Evolutionary conservation across 352 stramenopile genomes (phyloP).

Genomic region (Phytophthora litchii): DNA sequence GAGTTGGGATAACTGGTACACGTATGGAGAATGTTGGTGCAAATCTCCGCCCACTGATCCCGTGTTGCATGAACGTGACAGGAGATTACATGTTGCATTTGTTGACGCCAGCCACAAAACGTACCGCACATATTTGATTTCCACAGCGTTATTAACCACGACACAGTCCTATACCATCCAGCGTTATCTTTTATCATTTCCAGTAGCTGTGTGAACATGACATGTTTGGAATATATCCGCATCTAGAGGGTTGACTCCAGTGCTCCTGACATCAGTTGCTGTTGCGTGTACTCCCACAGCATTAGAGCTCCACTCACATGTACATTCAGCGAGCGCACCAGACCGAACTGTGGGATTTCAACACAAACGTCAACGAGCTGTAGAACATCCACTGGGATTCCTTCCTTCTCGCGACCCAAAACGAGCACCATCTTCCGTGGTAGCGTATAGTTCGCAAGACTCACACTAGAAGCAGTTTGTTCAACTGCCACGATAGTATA

Average conservation of each 20-base stretch:
- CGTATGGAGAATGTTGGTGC: background rate
- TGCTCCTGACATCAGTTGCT: conserved; percentile 57
- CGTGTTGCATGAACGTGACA: no score
- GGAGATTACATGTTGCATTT: conserved; percentile 1
- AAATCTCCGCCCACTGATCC: no score
- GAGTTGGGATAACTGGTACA: conserved; percentile 1
- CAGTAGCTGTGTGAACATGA: background rate
- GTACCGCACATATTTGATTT: no score
- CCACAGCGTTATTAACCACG: no score
- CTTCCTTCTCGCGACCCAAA: conserved; percentile 96
- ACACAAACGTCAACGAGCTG: conserved; percentile 96
- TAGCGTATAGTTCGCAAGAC: conserved; percentile 84
- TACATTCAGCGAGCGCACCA: conserved; percentile 97
- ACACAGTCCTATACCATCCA: conserved; percentile 3
- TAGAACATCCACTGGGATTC: conserved; percentile 95
- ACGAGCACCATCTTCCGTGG: conserved; percentile 93
- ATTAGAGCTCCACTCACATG: conserved; percentile 96
- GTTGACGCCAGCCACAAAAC: background rate
- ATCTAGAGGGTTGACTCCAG: conserved; percentile 27
- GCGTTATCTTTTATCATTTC: background rate
- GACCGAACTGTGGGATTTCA: conserved; percentile 97
- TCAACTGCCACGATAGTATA: conserved; percentile 95
- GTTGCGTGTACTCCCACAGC: conserved; percentile 97
- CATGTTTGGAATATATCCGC: no score
- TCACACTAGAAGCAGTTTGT: conserved; percentile 93